Base-by-base conservation (phyloP, 345 rosid species). In the Trapa incisa region DNA sequence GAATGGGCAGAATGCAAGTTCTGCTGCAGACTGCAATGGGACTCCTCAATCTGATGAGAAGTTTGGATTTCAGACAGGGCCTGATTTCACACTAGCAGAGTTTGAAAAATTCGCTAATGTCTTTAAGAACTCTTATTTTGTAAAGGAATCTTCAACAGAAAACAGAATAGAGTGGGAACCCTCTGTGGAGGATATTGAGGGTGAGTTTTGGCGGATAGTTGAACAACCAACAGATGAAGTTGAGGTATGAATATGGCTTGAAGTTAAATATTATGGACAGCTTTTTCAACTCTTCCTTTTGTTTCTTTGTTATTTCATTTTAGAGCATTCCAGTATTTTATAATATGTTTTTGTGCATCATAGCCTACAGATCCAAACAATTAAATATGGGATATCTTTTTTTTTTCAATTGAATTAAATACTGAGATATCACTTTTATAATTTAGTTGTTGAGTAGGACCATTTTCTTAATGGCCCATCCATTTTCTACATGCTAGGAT, bases 171-270 rank as follows among this genome's bases (percentile, higher is more conserved):
- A 70, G 70, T 80, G 80, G 78, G 84, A 83, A 67, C 96, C 91
- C 8, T 80, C 88, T 68, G 82, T 84, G 36, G 86, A 87, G 73
- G 86, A 87, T 57, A 85, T 94, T 47, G 99, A 94, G 84, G 99
- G 95, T 65, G 99, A 94, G 78, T 91, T 85, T 75, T 94, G 99
- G 99, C 85, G 99, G 69, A 89, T 94, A 74, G 80, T 91, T 65
- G 99, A 94, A 81, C 91, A 80, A 68, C 83, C 95, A 48, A 87
- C 91, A 3, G 95, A 87, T 65, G 97, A 94, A 76, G 96, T 94
- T 58, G 97, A 94, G 97, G 99, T 89, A 74, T 74, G 82, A n/a
- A 58, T 70, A 22, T 43, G 63, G 15, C 5, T 33, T 58, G 29
- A 2, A 58, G 3, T 58, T 58, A 4, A n/a, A 1, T 22, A n/a